Evolutionary conservation across 2,329 filamentous ascomycete genomes (phyloP).

Genomic region (Botrytis cinerea): DNA sequence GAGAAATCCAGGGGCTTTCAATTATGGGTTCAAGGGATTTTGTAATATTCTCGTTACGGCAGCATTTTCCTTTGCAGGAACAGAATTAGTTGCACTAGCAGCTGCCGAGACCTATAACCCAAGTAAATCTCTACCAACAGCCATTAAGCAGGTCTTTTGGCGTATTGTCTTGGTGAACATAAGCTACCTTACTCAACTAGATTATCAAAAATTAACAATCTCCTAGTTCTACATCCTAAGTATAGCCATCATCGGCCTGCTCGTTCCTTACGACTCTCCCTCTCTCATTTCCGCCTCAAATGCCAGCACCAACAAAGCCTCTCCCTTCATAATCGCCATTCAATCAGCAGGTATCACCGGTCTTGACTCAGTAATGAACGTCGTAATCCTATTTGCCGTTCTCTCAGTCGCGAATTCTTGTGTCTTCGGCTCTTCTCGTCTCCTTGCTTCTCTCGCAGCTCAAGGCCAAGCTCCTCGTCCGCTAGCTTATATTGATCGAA

Average conservation of each 20-base stretch:
- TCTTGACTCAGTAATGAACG: slow-evolving; percentile 88
- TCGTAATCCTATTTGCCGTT: slow-evolving; percentile 86
- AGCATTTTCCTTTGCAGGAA: slow-evolving; percentile 76
- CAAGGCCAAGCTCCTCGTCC: slow-evolving; percentile 79
- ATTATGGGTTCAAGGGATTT: slow-evolving; percentile 79
- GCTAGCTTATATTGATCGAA: slow-evolving; percentile 78
- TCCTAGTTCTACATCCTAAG: slow-evolving; percentile 78
- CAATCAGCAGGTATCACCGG: slow-evolving; percentile 77
- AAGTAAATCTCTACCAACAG: slow-evolving; percentile 77
- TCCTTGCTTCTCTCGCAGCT: slow-evolving; percentile 84
- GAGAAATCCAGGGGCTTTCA: slow-evolving; percentile 75
- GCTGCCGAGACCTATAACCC: slow-evolving; percentile 80
- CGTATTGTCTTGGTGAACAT: slow-evolving; percentile 71
- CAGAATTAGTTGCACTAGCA: slow-evolving; percentile 74
- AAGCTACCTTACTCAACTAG: slow-evolving; percentile 50
- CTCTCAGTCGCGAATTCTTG: slow-evolving; percentile 90
- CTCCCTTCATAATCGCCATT: slow-evolving; percentile 93
- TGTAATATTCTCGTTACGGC: slow-evolving; percentile 76
- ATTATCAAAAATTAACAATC: slow-evolving; percentile 45
- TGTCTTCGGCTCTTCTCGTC: slow-evolving; percentile 87
- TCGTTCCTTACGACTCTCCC: slow-evolving; percentile 72
- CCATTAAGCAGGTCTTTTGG: slow-evolving; percentile 97
- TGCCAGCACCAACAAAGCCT: slow-evolving; percentile 70
- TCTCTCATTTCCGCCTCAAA: slow-evolving; percentile 58
- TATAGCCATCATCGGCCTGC: slow-evolving; percentile 75